Base-by-base conservation (phyloP, 2,329 filamentous ascomycete species). In the Phaeoacremonium minimum region DNA sequence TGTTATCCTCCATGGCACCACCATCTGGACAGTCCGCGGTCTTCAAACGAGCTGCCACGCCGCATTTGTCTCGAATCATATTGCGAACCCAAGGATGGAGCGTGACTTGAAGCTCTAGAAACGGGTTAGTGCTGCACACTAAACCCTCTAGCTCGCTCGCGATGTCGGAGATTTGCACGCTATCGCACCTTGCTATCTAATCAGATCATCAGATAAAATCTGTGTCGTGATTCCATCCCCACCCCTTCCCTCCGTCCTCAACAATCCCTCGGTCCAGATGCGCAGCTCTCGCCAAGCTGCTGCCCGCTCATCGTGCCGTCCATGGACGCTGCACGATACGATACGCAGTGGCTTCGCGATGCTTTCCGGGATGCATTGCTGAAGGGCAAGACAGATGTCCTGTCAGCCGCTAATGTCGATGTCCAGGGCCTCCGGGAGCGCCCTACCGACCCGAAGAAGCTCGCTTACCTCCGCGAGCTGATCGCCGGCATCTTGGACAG, bases 401-500 rank as follows among this genome's bases (percentile, higher is more conserved):
- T 26, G 9, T 9, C 22, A 9, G 22, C n/a, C 22, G 22, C 22
- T 9, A n/a, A 9, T n/a, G n/a, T 9, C 22, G n/a, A n/a, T 3
- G n/a, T n/a, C 9, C 9, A 26, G 22, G 22, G n/a, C n/a, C n/a
- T n/a, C n/a, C n/a, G 22, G 22, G 9, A 26, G 22, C 9, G 9
- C 22, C 22, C 22, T 9, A n/a, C 9, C 22, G 22, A 26, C n/a
- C 60, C 60, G 7, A 58, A 60, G 15, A 51, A 55, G 32, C 50
- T 58, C 15, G 48, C 50, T n/a, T 65, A 61, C 29, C 35, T 66
- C 7, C 45, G 43, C 8, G 38, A 52, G 12, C 46, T 65, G 4
- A 56, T 62, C 35, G 33, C 42, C 7, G 46, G 47, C 15, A 45
- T 65, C 16, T 52, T 56, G 28, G 38, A 57, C 20, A 57, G 61